Evolutionary conservation across 495 filamentous ascomycete species (phyloP).

Genomic region (Penicillium cinerascens): DNA sequence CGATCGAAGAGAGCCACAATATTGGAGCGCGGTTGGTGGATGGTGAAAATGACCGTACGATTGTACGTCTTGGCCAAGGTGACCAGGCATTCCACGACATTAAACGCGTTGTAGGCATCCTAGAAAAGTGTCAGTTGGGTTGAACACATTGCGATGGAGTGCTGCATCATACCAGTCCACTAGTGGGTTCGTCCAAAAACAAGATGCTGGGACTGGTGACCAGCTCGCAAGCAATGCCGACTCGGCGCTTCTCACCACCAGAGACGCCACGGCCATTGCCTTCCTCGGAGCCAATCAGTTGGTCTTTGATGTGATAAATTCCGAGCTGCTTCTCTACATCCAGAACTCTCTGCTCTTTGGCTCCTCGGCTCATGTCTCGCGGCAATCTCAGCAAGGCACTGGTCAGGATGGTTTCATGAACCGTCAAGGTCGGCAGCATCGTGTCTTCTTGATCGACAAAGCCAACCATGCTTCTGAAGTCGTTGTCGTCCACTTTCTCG

Average conservation of each 20-base stretch:
- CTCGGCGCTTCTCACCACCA: conserved; percentile 91
- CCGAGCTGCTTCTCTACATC: conserved; percentile 96
- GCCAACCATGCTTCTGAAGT: conserved; percentile 87
- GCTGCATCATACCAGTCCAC: conserved; percentile 58
- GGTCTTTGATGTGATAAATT: conserved; percentile 87
- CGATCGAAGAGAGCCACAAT: conserved; percentile 98
- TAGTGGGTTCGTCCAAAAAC: conserved; percentile 95
- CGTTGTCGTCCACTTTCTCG: conserved; percentile 77
- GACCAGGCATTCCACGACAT: conserved; percentile 93
- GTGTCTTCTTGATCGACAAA: conserved; percentile 99
- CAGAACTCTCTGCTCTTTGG: conserved; percentile 83
- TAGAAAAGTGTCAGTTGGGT: conserved; percentile 3
- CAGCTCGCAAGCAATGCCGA: conserved; percentile 95
- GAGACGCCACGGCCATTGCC: conserved; percentile 92
- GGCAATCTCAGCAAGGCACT: conserved; percentile 89
- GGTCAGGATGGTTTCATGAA: conserved; percentile 95
- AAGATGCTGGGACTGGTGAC: conserved; percentile 97
- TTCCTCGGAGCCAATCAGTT: conserved; percentile 96
- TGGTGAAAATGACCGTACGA: conserved; percentile 95
- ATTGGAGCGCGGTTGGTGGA: conserved; percentile 98
- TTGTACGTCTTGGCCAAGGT: conserved; percentile 94
- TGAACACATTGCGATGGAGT: not conserved
- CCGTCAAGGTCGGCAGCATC: conserved; percentile 93
- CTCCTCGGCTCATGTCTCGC: conserved; percentile 76
- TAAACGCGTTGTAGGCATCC: conserved; percentile 95